These are phyloP conservation scores for Glebionis coronaria DNA, from an alignment of 129 eudicot species.

Conservation along the genomic window DNA sequence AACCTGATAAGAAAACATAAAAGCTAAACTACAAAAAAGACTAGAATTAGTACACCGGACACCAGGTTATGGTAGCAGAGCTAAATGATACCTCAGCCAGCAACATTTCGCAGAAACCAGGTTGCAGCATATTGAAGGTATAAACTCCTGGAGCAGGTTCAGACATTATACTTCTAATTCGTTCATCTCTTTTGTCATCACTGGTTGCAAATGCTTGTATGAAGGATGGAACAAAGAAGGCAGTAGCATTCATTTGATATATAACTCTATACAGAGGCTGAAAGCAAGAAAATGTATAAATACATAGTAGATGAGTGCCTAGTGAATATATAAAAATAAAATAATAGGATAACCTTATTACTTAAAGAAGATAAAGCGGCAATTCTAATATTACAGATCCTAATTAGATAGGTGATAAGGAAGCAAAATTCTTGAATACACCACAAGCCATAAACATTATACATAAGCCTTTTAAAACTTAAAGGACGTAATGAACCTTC, in stretches of 20 bases:
- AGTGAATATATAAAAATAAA: neutral
- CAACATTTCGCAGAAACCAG: conserved; percentile 76
- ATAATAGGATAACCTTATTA: neutral
- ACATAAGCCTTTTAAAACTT: neutral
- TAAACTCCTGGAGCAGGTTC: conserved; percentile 85
- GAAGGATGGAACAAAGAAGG: conserved; percentile 79
- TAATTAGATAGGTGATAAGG: neutral
- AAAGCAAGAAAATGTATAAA: conserved; percentile 12
- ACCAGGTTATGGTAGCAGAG: conserved; percentile 16
- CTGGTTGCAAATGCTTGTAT: conserved; percentile 52
- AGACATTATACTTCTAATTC: conserved; percentile 66
- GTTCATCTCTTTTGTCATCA: conserved; percentile 44
- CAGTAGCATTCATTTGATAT: conserved; percentile 54
- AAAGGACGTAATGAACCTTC: neutral
- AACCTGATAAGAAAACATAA: conserved; percentile 43
- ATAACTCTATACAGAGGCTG: conserved; percentile 82
- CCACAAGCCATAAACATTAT: neutral
- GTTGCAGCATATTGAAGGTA: conserved; percentile 78
- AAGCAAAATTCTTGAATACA: neutral
- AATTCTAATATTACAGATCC: conserved; percentile 1
- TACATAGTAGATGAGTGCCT: conserved; percentile 15
- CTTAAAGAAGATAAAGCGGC: neutral
- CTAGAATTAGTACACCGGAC: conserved; percentile 25
- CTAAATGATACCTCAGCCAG: conserved; percentile 63
- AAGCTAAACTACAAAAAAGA: conserved; percentile 39